Conservation (phyloP, 1,284 basidiomycete genomes). For the Ustilago bromivora region DNA sequence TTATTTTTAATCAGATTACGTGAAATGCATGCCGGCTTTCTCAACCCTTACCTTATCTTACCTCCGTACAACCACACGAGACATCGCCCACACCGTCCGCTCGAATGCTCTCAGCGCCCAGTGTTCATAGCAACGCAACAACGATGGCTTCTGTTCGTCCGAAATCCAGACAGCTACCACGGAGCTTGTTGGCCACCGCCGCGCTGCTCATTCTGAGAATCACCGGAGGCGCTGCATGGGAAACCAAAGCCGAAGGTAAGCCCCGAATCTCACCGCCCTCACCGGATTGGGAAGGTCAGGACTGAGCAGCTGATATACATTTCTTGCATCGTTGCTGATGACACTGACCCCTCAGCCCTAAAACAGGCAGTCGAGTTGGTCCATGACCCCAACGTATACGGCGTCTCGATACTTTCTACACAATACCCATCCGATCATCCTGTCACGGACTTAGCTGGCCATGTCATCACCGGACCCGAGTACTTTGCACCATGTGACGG, state of each 20-base stretch:
- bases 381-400: constrained; percentile 41
- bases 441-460: constrained; percentile 39
- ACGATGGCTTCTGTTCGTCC: not conserved
- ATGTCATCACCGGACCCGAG: constrained; percentile 54
- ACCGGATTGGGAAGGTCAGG: not conserved
- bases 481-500: constrained; percentile 66
- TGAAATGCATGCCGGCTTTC: not conserved
- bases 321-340: not conserved
- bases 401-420: constrained; percentile 58
- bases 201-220: constrained; percentile 6
- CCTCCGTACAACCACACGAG: not conserved
- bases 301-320: too few species aligned
- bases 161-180: not conserved
- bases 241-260: constrained; percentile 27
- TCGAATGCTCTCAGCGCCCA: not conserved
- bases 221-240: constrained; percentile 16
- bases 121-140: too few species aligned
- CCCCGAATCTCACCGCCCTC: too few species aligned
- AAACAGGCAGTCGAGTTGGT: constrained; percentile 45
- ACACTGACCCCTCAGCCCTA: constrained; percentile 13
- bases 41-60: not conserved
- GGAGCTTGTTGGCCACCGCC: not conserved
- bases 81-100: not conserved
- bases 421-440: constrained; percentile 42
- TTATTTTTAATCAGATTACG: not conserved